A percentile compares a stretch with the other conserved stretches of the same genome.
Conservation (phyloP, 2,329 filamentous ascomycete species). For the Phaeosphaeriaceae sp. region DNA sequence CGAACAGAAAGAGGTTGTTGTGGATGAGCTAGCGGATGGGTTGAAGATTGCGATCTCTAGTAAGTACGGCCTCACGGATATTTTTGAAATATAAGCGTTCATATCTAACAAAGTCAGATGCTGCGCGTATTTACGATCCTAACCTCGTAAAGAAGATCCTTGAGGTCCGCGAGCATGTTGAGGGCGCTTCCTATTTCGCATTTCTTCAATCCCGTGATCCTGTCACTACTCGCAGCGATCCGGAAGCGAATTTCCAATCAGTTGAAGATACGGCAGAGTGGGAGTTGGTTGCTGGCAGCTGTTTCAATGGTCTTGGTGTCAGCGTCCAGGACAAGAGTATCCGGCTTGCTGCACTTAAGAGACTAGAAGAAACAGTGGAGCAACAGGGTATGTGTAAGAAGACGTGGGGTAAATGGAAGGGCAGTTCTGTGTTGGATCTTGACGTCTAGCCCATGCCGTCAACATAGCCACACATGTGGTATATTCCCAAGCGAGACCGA, state of each 20-base stretch:
- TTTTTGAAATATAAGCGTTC: too few species aligned
- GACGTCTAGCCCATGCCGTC: too few species aligned
- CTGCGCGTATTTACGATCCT: conserved; percentile 12
- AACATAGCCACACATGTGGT: too few species aligned
- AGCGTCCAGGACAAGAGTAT: conserved; percentile 10
- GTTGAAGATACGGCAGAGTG: conserved; percentile 11
- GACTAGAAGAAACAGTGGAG: conserved; percentile 11
- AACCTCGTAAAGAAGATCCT: conserved; percentile 11
- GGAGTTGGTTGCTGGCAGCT: conserved; percentile 11
- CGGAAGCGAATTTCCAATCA: not conserved
- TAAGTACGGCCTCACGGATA: not conserved
- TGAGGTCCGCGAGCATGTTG: conserved; percentile 14
- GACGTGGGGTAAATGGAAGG: conserved; percentile 13
- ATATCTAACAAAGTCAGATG: conserved; percentile 5
- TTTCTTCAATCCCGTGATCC: conserved; percentile 18
- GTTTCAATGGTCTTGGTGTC: conserved; percentile 5
- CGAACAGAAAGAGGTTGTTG: conserved; percentile 7
- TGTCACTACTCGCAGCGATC: conserved; percentile 1
- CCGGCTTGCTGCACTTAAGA: conserved; percentile 14
- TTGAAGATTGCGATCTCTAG: conserved; percentile 21
- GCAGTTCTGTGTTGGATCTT: too few species aligned
- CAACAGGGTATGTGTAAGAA: conserved; percentile 10
- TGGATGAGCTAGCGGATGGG: conserved; percentile 14
- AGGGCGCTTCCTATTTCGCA: conserved; percentile 6
- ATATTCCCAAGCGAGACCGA: too few species aligned